These are phyloP conservation scores for Lipomyces kockii DNA, from an alignment of 805 yeast genomes.

Conservation along the genomic window DNA sequence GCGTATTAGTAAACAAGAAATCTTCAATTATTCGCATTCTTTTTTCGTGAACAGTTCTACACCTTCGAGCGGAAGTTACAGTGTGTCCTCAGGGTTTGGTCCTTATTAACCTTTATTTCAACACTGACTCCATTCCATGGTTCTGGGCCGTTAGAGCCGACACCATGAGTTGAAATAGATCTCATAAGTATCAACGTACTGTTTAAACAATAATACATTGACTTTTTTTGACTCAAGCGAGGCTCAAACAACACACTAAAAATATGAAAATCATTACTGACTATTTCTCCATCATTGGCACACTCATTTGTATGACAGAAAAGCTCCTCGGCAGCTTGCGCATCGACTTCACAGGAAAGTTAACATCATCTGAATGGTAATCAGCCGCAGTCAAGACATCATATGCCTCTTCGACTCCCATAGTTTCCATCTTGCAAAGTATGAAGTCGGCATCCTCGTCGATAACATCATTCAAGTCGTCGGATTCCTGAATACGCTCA, in stretches of 20 bases:
- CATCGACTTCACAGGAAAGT: constrained; percentile 48
- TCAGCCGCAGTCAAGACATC: constrained; percentile 48
- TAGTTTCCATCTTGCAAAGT: constrained; percentile 4
- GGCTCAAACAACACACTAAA: too few species aligned
- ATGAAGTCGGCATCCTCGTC: constrained; percentile 45
- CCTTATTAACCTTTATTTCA: not conserved
- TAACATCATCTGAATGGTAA: constrained; percentile 54
- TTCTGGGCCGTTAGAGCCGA: not conserved
- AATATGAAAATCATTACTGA: too few species aligned
- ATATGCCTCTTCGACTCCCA: constrained; percentile 47
- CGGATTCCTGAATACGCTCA: not conserved
- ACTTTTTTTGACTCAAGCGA: too few species aligned
- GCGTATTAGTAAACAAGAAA: too few species aligned
- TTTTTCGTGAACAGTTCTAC: too few species aligned
- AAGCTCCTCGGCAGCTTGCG: constrained; percentile 3
- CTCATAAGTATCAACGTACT: not conserved
- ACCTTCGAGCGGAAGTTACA: too few species aligned
- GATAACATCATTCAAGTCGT: not conserved
- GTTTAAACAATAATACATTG: too few species aligned
- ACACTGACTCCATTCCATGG: not conserved
- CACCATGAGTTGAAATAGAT: not conserved
- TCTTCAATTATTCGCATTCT: too few species aligned
- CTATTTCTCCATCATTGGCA: not conserved
- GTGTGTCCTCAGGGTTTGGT: not conserved
- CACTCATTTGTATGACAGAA: constrained; percentile 1